These are phyloP conservation scores for Parastagonospora avenae DNA, from an alignment of 2,329 filamentous ascomycete species.

Conservation along the genomic window DNA sequence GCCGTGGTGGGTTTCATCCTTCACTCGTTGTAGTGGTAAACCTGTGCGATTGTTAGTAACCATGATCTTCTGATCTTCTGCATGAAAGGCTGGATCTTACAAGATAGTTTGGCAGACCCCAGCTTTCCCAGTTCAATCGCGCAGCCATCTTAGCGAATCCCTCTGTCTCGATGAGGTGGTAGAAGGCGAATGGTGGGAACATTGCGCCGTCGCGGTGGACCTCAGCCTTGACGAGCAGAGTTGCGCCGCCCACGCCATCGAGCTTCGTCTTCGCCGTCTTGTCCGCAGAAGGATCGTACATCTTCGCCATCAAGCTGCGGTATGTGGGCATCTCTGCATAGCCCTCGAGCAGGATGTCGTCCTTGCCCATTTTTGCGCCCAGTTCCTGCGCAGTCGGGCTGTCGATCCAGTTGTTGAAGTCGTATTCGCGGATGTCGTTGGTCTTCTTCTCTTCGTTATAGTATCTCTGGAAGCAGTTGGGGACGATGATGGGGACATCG, in stretches of 20 bases:
- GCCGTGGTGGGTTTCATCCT: background rate
- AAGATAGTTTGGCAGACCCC: conserved; percentile 95
- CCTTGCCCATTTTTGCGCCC: conserved; percentile 78
- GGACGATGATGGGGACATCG: conserved; percentile 88
- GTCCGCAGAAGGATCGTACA: conserved; percentile 62
- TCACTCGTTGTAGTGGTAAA: conserved; percentile 89
- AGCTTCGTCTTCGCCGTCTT: conserved; percentile 70
- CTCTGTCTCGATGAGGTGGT: conserved; percentile 96
- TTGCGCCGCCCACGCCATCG: conserved; percentile 92
- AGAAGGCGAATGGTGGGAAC: conserved; percentile 97
- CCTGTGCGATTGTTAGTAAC: conserved; percentile 55
- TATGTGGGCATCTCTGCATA: conserved; percentile 94
- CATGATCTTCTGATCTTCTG: background rate
- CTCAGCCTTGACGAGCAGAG: conserved; percentile 91
- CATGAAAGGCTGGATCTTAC: conserved; percentile 56
- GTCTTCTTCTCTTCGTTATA: conserved; percentile 70
- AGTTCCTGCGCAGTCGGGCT: conserved; percentile 78
- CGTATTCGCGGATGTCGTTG: conserved; percentile 81
- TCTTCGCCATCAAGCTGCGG: conserved; percentile 85
- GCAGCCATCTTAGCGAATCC: conserved; percentile 98
- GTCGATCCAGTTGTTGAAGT: conserved; percentile 98
- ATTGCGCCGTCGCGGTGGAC: conserved; percentile 97
- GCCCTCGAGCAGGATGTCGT: conserved; percentile 92
- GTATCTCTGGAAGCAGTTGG: conserved; percentile 93
- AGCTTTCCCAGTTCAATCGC: conserved; percentile 81